Evolutionary conservation across 306 rosid genomes (phyloP).

Genomic region (Quercus variabilis): DNA sequence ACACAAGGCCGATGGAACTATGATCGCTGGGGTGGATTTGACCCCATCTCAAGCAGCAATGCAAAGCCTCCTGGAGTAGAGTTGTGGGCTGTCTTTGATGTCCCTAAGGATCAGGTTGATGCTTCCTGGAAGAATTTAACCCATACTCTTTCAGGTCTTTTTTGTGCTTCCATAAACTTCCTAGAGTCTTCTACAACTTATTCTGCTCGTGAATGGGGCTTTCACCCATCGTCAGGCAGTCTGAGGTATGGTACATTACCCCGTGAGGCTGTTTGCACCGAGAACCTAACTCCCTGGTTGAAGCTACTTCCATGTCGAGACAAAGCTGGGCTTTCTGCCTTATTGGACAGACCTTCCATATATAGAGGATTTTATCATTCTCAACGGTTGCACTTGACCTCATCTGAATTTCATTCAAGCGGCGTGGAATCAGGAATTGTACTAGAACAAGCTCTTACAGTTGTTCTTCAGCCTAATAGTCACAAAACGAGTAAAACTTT

Average conservation of each 20-base stretch:
- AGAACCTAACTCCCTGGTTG: conserved; percentile 61
- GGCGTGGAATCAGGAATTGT: conserved; percentile 48
- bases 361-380: conserved; percentile 94
- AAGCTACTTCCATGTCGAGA: conserved; percentile 96
- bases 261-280: conserved; percentile 97
- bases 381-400: conserved; percentile 62
- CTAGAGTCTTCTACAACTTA: conserved; percentile 80
- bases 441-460: conserved; percentile 85
- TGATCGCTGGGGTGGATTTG: conserved; percentile 94
- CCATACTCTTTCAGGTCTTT: conserved; percentile 85
- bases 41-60: conserved; percentile 78
- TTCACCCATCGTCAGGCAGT: conserved; percentile 54
- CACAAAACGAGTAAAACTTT: conserved; percentile 28
- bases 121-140: conserved; percentile 91
- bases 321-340: conserved; percentile 77
- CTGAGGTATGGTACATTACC: conserved; percentile 89
- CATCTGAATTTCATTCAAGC: conserved; percentile 30
- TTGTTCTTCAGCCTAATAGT: conserved; percentile 64
- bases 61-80: conserved; percentile 98
- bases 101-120: conserved; percentile 62
- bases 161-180: conserved; percentile 95
- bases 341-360: conserved; percentile 91
- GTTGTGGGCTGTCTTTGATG: conserved; percentile 92
- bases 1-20: conserved; percentile 98
- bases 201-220: conserved; percentile 75